Conservation (phyloP, 129 eudicot genomes). For the Rutidosis leptorrhynchoides region DNA sequence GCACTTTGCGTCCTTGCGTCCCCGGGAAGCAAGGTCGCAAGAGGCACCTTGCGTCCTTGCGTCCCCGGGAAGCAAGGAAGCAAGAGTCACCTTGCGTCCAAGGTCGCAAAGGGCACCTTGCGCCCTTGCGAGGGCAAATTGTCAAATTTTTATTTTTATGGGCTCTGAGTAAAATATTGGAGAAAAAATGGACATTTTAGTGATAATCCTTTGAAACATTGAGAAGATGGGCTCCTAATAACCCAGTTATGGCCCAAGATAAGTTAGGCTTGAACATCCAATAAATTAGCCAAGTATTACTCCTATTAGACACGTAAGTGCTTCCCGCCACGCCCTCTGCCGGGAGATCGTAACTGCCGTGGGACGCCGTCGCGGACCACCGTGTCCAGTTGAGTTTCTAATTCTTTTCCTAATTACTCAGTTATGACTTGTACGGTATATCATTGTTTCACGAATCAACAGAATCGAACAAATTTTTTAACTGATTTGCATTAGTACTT, state of each 20-base stretch:
- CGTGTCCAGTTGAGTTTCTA: conserved; percentile 22
- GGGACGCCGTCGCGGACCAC: neutral
- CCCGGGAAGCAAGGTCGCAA: too few relatives aligned
- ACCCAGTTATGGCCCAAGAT: conserved; percentile 19
- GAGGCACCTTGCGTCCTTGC: too few relatives aligned
- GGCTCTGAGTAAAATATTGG: too few relatives aligned
- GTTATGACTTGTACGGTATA: neutral
- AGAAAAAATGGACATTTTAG: too few relatives aligned
- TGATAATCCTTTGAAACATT: neutral
- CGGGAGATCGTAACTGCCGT: conserved; percentile 7
- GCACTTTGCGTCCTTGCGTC: too few relatives aligned
- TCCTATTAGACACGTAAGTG: neutral
- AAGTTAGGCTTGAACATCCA: neutral
- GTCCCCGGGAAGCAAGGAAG: too few relatives aligned
- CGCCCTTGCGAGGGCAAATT: too few relatives aligned
- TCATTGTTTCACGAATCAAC: conserved; percentile 7
- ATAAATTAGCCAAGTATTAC: neutral
- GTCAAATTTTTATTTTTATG: too few relatives aligned
- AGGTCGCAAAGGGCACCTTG: too few relatives aligned
- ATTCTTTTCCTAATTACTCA: conserved; percentile 16
- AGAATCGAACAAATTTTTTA: neutral
- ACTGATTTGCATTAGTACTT: conserved; percentile 3
- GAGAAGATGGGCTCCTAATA: neutral
- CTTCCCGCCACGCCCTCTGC: neutral
- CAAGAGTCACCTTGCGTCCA: too few relatives aligned